Evolutionary conservation across 352 stramenopile genomes (phyloP).

Genomic region (Peronospora belbahrii): DNA sequence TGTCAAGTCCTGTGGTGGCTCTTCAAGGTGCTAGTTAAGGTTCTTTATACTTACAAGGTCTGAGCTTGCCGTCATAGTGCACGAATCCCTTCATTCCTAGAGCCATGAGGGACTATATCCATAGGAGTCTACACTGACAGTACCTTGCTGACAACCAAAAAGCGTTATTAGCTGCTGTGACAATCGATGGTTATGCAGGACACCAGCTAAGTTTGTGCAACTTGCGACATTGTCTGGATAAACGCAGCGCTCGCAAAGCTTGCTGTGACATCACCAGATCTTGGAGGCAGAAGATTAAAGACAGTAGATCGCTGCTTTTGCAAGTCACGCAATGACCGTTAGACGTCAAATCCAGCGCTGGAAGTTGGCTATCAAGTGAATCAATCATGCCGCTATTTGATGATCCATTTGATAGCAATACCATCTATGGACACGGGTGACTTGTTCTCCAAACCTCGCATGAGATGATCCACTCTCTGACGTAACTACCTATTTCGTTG

Average conservation of each 20-base stretch:
- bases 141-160: constrained; percentile 17
- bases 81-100: constrained; percentile 28
- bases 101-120: constrained; percentile 21
- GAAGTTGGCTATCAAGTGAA: constrained; percentile 14
- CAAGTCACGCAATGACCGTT: constrained; percentile 27
- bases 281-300: constrained; percentile 14
- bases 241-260: constrained; percentile 37
- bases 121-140: constrained; percentile 18
- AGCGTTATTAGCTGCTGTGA: constrained; percentile 23
- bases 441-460: constrained; percentile 29
- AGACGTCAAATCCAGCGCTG: constrained; percentile 1
- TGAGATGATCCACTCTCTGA: constrained; percentile 25
- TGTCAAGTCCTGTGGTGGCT: background rate
- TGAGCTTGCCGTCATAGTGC: constrained; percentile 19
- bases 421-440: constrained; percentile 26
- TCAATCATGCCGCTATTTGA: constrained; percentile 14
- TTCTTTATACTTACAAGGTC: constrained; percentile 17
- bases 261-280: constrained; percentile 20
- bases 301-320: constrained; percentile 20
- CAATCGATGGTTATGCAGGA: constrained; percentile 24
- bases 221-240: constrained; percentile 39
- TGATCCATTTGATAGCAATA: constrained; percentile 25
- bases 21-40: constrained; percentile 18
- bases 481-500: constrained; percentile 24
- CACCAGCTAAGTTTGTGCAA: constrained; percentile 30